Evolutionary conservation across 1,139 yeast genomes (phyloP), one percentile per base, ranked within the genome.

Genomic region (Yarrowia galli): DNA sequence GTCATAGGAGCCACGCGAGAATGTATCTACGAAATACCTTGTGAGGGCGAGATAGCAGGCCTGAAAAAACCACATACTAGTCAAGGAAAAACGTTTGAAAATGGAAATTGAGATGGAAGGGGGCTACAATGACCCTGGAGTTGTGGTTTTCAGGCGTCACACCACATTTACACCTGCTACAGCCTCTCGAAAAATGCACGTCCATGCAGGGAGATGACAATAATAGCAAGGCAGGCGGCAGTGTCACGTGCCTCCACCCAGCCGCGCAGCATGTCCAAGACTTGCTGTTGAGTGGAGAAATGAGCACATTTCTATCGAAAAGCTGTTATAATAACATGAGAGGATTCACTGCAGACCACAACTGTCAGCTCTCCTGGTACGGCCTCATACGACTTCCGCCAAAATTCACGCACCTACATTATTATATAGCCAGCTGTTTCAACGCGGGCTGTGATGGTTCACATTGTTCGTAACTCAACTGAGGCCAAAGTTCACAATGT

Each of bases 201-300:
- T 32, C 51, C 40, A 58, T 58, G 64, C 64, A 58, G 51, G 64
- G 51, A 42, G 64, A 43, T 58, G 64, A 28, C 64, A 58, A 58
- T 43, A 58, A 43, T 58, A 58, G 64, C 64, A 58, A 58, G 51
- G 49, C 64, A 58, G 64, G 51, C 64, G 28, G 49, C 51, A 8
- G 40, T n/a, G 64, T 58, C 64, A 58, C 64, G 64, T 58, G 64
- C 64, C 51, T 10, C 9, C n/a, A n/a, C 23, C 32, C 61, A 54
- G 61, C 61, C 61, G 61, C 25, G 61, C 61, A 40, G 61, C 46
- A 36, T 53, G 32, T 5, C 45, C 45, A 20, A 35, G 20, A 53
- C 35, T 53, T 38, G 45, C 45, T 53, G 25, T 38, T 53, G 45
- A 15, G 42, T 38, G 45, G 60, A 22, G 13, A 36, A 23, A 38